Percentiles rank a stretch among this genome's conserved stretches.
These are phyloP conservation scores for Blastosporella zonata DNA, from an alignment of 1,284 basidiomycete genomes.

Conservation along the genomic window DNA sequence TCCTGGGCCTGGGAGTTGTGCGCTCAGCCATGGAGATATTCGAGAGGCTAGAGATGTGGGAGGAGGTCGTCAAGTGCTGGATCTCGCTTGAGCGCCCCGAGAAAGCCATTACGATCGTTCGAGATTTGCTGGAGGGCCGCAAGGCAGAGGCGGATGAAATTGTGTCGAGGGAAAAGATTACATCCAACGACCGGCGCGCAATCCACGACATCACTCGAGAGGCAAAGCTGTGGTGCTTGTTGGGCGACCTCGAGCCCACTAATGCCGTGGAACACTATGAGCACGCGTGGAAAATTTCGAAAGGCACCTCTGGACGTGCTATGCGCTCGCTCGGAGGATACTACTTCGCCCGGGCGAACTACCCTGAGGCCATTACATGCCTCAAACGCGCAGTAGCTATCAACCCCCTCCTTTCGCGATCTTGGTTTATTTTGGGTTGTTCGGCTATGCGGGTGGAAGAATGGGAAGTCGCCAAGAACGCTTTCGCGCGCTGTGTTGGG, in stretches of 20 bases:
- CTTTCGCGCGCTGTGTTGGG: constrained; percentile 83
- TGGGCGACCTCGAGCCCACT: constrained; percentile 87
- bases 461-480: constrained; percentile 82
- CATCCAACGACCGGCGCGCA: constrained; percentile 40
- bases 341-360: constrained; percentile 72
- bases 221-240: constrained; percentile 93
- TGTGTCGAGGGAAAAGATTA: constrained; percentile 55
- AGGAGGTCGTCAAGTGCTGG: constrained; percentile 87
- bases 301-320: constrained; percentile 79
- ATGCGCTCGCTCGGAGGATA: constrained; percentile 89
- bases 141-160: constrained; percentile 81
- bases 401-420: constrained; percentile 83
- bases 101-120: constrained; percentile 75
- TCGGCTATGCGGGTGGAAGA: constrained; percentile 77
- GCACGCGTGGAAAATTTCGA: constrained; percentile 83
- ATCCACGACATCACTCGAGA: constrained; percentile 68
- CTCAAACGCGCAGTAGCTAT: constrained; percentile 78
- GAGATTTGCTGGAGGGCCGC: constrained; percentile 78
- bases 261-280: constrained; percentile 72
- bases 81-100: constrained; percentile 76
- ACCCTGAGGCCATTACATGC: constrained; percentile 61
- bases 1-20: constrained; percentile 79
- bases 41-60: constrained; percentile 94
- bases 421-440: constrained; percentile 97
- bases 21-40: constrained; percentile 90